A percentile compares a stretch with the other conserved stretches of the same genome.
phyloP scores from a whole-genome alignment of 2,329 filamentous ascomycete species.

The Aspergillus jensenii region DNA sequence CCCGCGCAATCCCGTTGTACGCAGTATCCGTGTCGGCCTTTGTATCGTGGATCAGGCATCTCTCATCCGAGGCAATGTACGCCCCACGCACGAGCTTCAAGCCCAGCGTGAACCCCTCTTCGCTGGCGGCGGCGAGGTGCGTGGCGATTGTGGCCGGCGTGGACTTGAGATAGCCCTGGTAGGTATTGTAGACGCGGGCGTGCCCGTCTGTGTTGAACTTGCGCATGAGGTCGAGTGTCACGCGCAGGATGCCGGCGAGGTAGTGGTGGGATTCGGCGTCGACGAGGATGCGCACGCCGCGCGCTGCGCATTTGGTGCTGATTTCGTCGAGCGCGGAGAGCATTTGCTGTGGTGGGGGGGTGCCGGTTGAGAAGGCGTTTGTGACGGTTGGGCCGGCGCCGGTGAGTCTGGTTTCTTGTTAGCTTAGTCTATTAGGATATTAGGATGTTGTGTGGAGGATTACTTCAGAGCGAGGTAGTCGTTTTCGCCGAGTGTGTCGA shows the following conservation, averaged over 20 bases:
- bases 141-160: conserved; percentile 56
- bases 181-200: conserved; percentile 75
- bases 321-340: conserved; percentile 70
- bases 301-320: conserved; percentile 56
- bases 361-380: conserved; percentile 58
- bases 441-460: not conserved
- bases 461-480: conserved; percentile 67
- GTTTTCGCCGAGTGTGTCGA: conserved; percentile 48
- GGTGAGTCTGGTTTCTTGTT: conserved; percentile 57
- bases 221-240: conserved; percentile 74
- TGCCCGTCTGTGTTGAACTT: conserved; percentile 68
- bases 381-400: conserved; percentile 72
- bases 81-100: conserved; percentile 76
- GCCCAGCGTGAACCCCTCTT: conserved; percentile 65
- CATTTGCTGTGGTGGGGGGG: conserved; percentile 65
- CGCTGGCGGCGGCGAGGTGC: conserved; percentile 60
- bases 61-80: conserved; percentile 69
- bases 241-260: conserved; percentile 76
- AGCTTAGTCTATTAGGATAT: not conserved
- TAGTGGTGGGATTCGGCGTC: conserved; percentile 82
- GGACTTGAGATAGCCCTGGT: conserved; percentile 73
- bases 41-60: conserved; percentile 69
- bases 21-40: conserved; percentile 69
- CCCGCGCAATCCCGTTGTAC: conserved; percentile 71
- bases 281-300: conserved; percentile 73